These are phyloP conservation scores for Eustoma russellianum DNA, from an alignment of 257 asterid genomes.

Conservation along the genomic window DNA sequence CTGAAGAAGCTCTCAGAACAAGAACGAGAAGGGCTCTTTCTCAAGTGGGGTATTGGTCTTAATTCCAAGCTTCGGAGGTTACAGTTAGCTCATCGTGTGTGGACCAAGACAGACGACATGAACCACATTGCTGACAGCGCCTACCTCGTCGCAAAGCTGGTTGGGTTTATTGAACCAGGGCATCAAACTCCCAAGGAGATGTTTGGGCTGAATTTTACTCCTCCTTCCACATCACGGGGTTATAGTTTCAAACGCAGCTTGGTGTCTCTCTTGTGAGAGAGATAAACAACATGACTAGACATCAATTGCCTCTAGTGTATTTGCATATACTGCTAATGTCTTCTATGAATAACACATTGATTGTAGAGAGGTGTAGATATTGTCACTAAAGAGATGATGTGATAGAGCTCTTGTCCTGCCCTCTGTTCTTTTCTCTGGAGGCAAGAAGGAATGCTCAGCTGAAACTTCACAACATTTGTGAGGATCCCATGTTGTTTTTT, in stretches of 20 bases:
- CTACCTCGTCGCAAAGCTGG: conserved; percentile 57
- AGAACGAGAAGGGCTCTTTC: conserved; percentile 63
- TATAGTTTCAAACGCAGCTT: conserved; percentile 56
- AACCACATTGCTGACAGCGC: conserved; percentile 74
- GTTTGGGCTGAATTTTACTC: conserved; percentile 78
- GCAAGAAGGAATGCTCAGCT: too few species aligned
- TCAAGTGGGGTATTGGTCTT: conserved; percentile 72
- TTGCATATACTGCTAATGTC: too few species aligned
- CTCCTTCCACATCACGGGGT: conserved; percentile 36
- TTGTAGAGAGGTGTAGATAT: too few species aligned
- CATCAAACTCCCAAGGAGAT: conserved; percentile 58
- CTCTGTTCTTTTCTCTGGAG: too few species aligned
- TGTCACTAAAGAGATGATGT: too few species aligned
- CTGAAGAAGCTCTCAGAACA: conserved; percentile 59
- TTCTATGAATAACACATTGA: too few species aligned
- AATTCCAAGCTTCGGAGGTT: conserved; percentile 59
- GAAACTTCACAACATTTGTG: too few species aligned
- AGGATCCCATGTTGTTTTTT: too few species aligned
- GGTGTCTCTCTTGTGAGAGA: conserved; percentile 42
- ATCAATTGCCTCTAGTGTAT: too few species aligned
- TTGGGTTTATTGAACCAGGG: conserved; percentile 48
- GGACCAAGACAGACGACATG: conserved; percentile 61
- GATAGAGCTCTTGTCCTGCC: too few species aligned
- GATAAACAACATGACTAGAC: too few species aligned
- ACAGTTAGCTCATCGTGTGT: conserved; percentile 59